Percentiles rank a stretch among this genome's conserved stretches.
phyloP scores from a whole-genome alignment of 1,284 basidiomycete genomes.

The Agroathelia rolfsii region DNA sequence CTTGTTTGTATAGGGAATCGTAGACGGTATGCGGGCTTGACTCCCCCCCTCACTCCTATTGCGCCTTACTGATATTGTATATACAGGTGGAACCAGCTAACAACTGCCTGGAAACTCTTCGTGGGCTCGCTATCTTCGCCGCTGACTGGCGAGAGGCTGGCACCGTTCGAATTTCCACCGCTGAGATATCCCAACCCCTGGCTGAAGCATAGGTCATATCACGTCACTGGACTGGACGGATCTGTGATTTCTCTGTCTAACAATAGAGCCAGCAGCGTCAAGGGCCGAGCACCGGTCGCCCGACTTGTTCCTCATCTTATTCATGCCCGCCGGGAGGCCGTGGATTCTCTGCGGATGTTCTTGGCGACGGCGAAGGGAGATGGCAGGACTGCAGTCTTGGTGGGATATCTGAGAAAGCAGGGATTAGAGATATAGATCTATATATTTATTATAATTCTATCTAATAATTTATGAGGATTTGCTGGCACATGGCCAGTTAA shows the following conservation, averaged over 20 bases:
- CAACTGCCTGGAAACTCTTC: slow-evolving; percentile 27
- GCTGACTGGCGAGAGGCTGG: slow-evolving; percentile 14
- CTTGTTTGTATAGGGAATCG: slow-evolving; percentile 23
- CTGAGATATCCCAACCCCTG: slow-evolving; percentile 27
- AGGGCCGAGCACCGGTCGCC: no score
- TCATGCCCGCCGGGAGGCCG: slow-evolving; percentile 6
- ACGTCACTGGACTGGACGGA: slow-evolving; percentile 1
- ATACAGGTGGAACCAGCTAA: slow-evolving; percentile 23
- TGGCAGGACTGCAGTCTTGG: no score
- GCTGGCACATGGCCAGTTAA: no score
- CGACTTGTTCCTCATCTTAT: slow-evolving; percentile 3
- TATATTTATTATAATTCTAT: no score
- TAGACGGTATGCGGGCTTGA: slow-evolving; percentile 16
- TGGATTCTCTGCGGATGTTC: background rate
- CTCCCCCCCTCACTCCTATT: background rate
- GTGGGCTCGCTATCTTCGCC: slow-evolving; percentile 18
- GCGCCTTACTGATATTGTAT: background rate
- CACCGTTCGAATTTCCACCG: slow-evolving; percentile 24
- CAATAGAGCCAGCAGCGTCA: no score
- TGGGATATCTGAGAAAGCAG: no score
- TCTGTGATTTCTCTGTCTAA: background rate
- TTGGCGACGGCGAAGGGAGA: no score
- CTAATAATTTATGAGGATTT: no score
- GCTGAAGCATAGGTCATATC: slow-evolving; percentile 18
- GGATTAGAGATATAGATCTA: no score